A percentile compares a stretch with the other conserved stretches of the same genome.
phyloP scores from a whole-genome alignment of 176 grass and related monocot genomes.

The Musa schizocarpa region DNA sequence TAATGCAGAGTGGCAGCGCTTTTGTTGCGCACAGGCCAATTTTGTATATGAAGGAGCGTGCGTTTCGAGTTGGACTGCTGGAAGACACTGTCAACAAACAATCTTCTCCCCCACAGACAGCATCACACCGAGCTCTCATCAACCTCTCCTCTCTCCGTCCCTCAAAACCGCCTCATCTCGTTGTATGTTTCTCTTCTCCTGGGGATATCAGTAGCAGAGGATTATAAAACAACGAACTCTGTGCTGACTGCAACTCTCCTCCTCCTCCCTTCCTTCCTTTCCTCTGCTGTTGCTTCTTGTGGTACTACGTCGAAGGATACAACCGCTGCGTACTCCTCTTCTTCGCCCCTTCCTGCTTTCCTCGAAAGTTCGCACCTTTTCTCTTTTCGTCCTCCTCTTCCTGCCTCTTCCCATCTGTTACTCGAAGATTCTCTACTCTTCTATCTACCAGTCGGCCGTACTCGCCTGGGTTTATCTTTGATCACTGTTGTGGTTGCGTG shows the following conservation, averaged over 20 bases:
- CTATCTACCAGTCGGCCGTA: background rate
- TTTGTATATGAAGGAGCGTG: background rate
- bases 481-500: background rate
- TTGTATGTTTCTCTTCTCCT: background rate
- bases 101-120: background rate
- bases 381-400: background rate
- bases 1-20: background rate
- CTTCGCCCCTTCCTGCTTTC: background rate
- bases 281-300: background rate
- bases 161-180: background rate
- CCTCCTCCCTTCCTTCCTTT: background rate
- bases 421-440: conserved; percentile 10
- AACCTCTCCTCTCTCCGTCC: background rate
- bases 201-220: background rate
- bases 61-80: background rate
- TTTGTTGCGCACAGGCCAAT: background rate
- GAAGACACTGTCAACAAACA: background rate
- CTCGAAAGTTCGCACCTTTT: conserved; percentile 19
- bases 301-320: background rate
- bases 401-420: background rate
- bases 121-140: background rate
- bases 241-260: background rate
- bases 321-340: background rate
- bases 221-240: conserved; percentile 7
- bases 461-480: background rate